phyloP scores from a whole-genome alignment of 148 eudicot species.

The Chenopodium berlandieri region DNA sequence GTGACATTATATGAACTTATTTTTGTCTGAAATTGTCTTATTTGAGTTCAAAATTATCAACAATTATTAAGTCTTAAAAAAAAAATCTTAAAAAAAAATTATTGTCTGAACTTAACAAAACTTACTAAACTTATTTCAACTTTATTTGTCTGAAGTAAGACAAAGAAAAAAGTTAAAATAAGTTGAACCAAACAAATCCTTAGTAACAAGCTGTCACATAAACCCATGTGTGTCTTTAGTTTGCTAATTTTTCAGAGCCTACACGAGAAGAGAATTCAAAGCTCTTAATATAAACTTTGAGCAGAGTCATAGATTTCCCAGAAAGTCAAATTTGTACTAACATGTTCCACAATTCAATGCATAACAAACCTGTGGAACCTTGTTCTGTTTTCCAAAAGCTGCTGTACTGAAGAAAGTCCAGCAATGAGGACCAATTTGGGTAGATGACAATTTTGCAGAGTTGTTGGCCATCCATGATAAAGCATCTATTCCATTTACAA shows the following conservation, averaged over 20 bases:
- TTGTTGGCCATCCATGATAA: conserved; percentile 97
- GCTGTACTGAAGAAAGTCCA: conserved; percentile 97
- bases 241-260: background rate
- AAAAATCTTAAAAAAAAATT: too few species aligned
- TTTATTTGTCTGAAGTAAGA: too few species aligned
- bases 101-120: too few species aligned
- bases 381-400: conserved; percentile 70
- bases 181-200: too few species aligned
- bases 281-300: background rate
- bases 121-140: too few species aligned
- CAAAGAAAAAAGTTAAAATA: too few species aligned
- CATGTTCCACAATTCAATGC: conserved; percentile 2
- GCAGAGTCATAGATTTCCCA: background rate
- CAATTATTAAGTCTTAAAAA: too few species aligned
- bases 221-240: background rate
- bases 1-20: too few species aligned
- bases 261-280: background rate
- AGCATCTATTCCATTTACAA: conserved; percentile 82
- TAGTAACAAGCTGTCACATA: background rate
- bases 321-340: background rate
- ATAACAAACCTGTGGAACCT: conserved; percentile 88
- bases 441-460: conserved; percentile 49
- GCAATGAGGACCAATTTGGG: conserved; percentile 60
- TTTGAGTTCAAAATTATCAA: too few species aligned
- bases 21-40: too few species aligned